Conservation (phyloP, 805 yeast genomes). For the Candida orba region DNA sequence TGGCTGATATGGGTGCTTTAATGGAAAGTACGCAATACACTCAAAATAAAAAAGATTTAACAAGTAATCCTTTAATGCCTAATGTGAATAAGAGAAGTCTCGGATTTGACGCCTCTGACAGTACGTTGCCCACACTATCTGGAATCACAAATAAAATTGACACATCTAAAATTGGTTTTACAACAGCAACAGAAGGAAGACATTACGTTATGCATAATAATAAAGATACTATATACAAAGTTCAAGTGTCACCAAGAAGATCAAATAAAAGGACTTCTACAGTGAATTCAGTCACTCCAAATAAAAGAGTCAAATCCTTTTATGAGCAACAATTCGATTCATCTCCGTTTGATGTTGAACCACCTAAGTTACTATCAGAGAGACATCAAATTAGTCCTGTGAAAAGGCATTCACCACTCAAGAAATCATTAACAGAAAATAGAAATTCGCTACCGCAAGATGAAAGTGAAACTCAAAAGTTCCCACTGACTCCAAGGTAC, state of each 20-base stretch:
- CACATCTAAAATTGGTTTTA: constrained; percentile 9
- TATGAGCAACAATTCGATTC: constrained; percentile 22
- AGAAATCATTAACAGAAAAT: constrained; percentile 2
- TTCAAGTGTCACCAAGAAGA: constrained; percentile 21
- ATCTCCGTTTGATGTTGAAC: constrained; percentile 23
- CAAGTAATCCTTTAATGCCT: constrained; percentile 24
- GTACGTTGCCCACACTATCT: constrained; percentile 19
- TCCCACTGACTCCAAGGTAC: constrained; percentile 42
- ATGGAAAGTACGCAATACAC: constrained; percentile 21
- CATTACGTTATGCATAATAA: constrained; percentile 18
- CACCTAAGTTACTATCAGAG: constrained; percentile 23
- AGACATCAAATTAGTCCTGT: constrained; percentile 18
- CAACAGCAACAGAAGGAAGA: constrained; percentile 13
- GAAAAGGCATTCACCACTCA: constrained; percentile 11
- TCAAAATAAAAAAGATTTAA: constrained; percentile 7
- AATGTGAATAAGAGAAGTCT: constrained; percentile 8
- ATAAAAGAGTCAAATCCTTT: constrained; percentile 21
- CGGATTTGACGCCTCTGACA: constrained; percentile 24
- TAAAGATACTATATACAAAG: constrained; percentile 18
- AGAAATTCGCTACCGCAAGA: background rate
- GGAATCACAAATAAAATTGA: constrained; percentile 20
- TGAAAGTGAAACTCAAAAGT: constrained; percentile 27
- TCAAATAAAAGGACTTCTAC: constrained; percentile 11
- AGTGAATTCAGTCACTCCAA: constrained; percentile 20
- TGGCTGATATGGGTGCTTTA: constrained; percentile 11